Evolutionary conservation across 768 basidiomycete genomes (phyloP).

Genomic region (Amanita polypyramis): DNA sequence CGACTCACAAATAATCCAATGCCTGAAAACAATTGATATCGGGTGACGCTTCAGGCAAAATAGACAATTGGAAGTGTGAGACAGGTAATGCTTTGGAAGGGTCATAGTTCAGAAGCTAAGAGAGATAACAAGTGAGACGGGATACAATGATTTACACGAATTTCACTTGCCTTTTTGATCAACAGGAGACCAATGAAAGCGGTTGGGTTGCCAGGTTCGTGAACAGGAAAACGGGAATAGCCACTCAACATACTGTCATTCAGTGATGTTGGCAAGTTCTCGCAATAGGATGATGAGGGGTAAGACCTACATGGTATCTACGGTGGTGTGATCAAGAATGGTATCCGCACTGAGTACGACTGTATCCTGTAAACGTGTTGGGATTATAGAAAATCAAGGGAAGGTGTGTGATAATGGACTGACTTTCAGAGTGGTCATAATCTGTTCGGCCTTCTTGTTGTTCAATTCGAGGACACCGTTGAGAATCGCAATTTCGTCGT

Average conservation of each 20-base stretch:
- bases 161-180: conserved; percentile 56
- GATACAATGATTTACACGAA: neutral
- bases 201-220: conserved; percentile 54
- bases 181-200: conserved; percentile 77
- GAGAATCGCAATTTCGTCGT: conserved; percentile 74
- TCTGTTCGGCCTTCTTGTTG: conserved; percentile 61
- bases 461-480: conserved; percentile 75
- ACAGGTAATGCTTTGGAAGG: conserved; percentile 71
- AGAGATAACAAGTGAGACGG: no score
- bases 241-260: conserved; percentile 54
- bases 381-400: neutral
- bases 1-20: conserved; percentile 75
- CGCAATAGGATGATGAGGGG: neutral
- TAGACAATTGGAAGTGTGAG: conserved; percentile 63
- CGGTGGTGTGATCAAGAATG: conserved; percentile 65
- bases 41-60: conserved; percentile 83
- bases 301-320: conserved; percentile 56
- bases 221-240: conserved; percentile 88
- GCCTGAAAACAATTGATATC: conserved; percentile 93
- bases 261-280: neutral
- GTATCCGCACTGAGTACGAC: conserved; percentile 72
- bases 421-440: conserved; percentile 77
- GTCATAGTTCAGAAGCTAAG: conserved; percentile 79
- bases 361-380: conserved; percentile 47
- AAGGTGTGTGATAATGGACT: conserved; percentile 15